Evolutionary conservation across 2,329 filamentous ascomycete species (phyloP), one percentile per base, ranked within the genome.

Genomic region (Incumbomyces lentus): DNA sequence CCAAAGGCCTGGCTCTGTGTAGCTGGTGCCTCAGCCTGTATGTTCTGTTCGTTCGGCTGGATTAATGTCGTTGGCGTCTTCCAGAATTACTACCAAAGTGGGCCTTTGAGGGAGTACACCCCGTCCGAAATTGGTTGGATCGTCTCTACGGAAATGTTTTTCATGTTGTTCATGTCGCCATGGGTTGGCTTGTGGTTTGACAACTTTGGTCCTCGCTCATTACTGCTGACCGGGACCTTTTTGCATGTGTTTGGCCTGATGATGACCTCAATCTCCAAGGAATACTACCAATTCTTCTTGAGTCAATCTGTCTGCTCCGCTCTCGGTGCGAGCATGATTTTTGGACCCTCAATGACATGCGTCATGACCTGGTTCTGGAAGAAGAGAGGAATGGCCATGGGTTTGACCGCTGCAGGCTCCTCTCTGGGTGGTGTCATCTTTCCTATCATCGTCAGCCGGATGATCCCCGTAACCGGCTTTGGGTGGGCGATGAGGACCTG

Each of bases 171-270:
- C n/a, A 56, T 72, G 52, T 79, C 80, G 0, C 78, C 79, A 0
- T 55, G 84, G 6, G 71, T 80, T n/a, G 82, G 82, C 1, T 76
- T 74, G 34, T 39, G 81, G 0, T 83, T 74, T 53, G 82, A 86
- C 55, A 74, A 68, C 47, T 75, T 78, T 47, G 82, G 82, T 0
- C 78, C 81, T 0, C 70, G 73, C 22, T 71, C 65, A 39, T 62
- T 84, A 1, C 58, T 77, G 1, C 35, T 74, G 0, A 57, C 64
- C 26, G 75, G 75, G 16, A 69, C 68, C 2, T 64, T 77, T 45
- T 56, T 78, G 46, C 74, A 78, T 49, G 71, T 78, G 44, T 74
- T 78, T 46, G 74, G 74, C 2, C 61, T 78, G 18, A 78, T 78
- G 73, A 78, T 78, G 75, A 64, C 72, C 2, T 73, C 68, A 16